Evolutionary conservation across 306 rosid genomes (phyloP).

Genomic region (Purshia tridentata): DNA sequence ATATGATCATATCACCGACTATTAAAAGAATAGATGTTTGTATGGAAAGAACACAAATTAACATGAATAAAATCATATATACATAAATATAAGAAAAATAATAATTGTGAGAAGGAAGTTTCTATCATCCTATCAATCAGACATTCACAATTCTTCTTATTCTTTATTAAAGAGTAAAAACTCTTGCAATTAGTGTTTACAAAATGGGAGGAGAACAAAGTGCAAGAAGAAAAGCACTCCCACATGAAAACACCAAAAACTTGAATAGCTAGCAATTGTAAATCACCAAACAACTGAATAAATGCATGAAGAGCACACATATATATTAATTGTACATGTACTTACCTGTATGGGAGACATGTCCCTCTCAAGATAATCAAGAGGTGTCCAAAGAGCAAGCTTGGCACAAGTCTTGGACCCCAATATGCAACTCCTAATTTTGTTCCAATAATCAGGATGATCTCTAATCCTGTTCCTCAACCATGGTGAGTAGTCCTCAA

Average conservation of each 20-base stretch:
- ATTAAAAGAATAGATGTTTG: too few relatives aligned
- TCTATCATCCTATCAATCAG: too few relatives aligned
- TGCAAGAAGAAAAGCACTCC: neutral
- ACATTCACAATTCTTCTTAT: too few relatives aligned
- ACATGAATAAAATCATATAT: too few relatives aligned
- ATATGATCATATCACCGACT: too few relatives aligned
- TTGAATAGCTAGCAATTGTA: neutral
- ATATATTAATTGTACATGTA: neutral
- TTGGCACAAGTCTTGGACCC: slow-evolving; percentile 78
- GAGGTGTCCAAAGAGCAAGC: slow-evolving; percentile 61
- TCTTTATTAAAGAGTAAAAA: too few relatives aligned
- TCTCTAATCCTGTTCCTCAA: slow-evolving; percentile 59
- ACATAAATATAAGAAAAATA: too few relatives aligned
- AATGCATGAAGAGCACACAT: neutral
- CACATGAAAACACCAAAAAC: neutral
- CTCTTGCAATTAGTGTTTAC: neutral
- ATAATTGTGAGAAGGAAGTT: too few relatives aligned
- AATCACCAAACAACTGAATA: neutral
- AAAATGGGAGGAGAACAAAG: neutral
- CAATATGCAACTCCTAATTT: slow-evolving; percentile 65
- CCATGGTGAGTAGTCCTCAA: slow-evolving; percentile 76
- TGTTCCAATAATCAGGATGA: slow-evolving; percentile 68
- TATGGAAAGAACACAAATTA: too few relatives aligned
- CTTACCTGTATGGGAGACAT: slow-evolving; percentile 87
- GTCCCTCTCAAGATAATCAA: slow-evolving; percentile 69